These are phyloP conservation scores for Backusella morwellensis DNA, from an alignment of 192 early-diverging fungal genomes.

Conservation along the genomic window DNA sequence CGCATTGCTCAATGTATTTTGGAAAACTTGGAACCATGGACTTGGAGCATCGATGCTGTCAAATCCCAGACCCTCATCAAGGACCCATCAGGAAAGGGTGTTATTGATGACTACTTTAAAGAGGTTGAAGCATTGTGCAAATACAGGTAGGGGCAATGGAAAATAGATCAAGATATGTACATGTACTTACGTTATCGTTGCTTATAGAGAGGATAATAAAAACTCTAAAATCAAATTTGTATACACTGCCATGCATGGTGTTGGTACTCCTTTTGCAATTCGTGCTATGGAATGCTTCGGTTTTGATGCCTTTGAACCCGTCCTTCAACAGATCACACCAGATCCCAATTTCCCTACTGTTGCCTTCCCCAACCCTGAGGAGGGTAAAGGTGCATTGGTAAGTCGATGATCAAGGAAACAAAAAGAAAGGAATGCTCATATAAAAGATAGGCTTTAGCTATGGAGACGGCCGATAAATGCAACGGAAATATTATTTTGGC, in stretches of 20 bases:
- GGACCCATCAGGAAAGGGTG: constrained; percentile 54
- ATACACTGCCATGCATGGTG: constrained; percentile 97
- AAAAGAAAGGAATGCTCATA: not conserved
- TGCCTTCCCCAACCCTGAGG: constrained; percentile 85
- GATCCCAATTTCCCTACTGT: constrained; percentile 94
- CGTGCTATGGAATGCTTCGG: constrained; percentile 67
- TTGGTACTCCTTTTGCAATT: constrained; percentile 76
- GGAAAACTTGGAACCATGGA: constrained; percentile 63
- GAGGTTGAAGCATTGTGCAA: constrained; percentile 45
- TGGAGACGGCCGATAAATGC: constrained; percentile 57
- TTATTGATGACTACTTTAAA: constrained; percentile 74
- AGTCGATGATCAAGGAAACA: not conserved
- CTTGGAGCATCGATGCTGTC: constrained; percentile 67
- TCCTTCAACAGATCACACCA: constrained; percentile 68
- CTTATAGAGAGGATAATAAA: constrained; percentile 44
- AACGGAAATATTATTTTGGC: constrained; percentile 71
- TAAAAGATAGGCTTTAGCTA: constrained; percentile 53
- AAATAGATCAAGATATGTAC: not conserved
- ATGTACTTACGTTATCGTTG: not conserved
- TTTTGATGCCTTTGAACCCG: constrained; percentile 61
- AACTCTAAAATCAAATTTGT: constrained; percentile 61
- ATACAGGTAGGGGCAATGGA: constrained; percentile 9
- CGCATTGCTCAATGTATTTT: constrained; percentile 74
- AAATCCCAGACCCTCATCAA: constrained; percentile 45
- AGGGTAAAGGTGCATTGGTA: constrained; percentile 81